Conservation (phyloP, 176 grass and related monocot genomes). For the Aegilops longissima region DNA sequence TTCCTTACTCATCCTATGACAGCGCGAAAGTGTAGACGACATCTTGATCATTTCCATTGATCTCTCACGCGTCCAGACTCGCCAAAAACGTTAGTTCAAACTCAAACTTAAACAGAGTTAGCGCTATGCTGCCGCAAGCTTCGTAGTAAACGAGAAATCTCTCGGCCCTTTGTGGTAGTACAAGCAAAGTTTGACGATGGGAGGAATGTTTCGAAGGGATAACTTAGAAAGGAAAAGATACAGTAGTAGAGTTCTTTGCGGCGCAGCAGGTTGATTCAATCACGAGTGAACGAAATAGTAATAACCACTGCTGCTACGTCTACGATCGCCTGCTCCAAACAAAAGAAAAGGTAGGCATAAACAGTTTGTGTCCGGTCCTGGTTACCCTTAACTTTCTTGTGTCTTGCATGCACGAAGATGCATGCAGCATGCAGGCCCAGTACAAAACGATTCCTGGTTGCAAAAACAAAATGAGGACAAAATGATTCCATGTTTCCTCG, state of each 20-base stretch:
- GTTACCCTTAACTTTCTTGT: not conserved
- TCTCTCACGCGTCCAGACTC: not conserved
- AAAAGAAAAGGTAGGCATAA: conserved; percentile 18
- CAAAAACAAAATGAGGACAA: not conserved
- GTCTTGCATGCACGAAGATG: conserved; percentile 3
- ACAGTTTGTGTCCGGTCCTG: not conserved
- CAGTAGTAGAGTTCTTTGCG: not conserved
- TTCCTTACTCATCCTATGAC: too few relatives aligned
- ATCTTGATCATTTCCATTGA: not conserved
- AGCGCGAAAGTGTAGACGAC: not conserved
- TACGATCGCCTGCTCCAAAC: too few relatives aligned
- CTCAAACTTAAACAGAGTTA: not conserved
- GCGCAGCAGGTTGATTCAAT: not conserved
- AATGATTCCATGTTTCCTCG: conserved; percentile 22
- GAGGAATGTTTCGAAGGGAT: not conserved
- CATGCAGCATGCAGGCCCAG: not conserved
- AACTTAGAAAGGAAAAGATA: not conserved
- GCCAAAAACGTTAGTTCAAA: not conserved
- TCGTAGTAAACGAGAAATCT: not conserved
- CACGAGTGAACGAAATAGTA: not conserved
- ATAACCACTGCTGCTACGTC: not conserved
- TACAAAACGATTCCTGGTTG: conserved; percentile 21
- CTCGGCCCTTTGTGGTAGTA: not conserved
- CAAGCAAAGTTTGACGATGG: not conserved
- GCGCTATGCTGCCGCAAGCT: not conserved